phyloP scores from a whole-genome alignment of 2,329 filamentous ascomycete species.

The Neonectria faginata region DNA sequence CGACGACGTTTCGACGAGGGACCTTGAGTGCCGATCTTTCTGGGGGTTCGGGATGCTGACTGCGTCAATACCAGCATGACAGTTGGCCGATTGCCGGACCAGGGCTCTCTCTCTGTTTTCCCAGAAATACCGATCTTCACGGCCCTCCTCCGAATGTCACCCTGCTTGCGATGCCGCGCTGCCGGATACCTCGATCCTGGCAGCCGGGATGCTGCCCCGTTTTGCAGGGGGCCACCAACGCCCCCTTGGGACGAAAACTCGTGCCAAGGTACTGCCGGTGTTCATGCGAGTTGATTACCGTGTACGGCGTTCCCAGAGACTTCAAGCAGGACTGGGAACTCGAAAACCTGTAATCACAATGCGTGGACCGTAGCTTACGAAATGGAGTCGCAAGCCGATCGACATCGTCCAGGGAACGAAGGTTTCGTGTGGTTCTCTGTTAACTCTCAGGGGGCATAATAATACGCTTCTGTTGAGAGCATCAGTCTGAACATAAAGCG shows the following conservation, averaged over 20 bases:
- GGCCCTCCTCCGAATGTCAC: neutral
- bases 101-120: neutral
- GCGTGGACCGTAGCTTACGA: neutral
- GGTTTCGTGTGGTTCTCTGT: neutral
- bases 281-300: neutral
- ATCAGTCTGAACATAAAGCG: neutral
- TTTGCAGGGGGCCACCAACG: neutral
- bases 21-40: neutral
- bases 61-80: neutral
- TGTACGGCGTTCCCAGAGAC: neutral
- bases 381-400: neutral
- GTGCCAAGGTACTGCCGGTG: neutral
- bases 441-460: neutral
- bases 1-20: neutral
- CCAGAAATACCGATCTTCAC: constrained; percentile 5
- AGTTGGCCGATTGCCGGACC: neutral
- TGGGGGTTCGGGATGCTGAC: neutral
- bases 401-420: neutral
- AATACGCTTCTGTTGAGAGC: too few species aligned
- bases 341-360: neutral
- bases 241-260: neutral
- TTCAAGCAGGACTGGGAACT: neutral
- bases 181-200: neutral
- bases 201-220: too few species aligned
- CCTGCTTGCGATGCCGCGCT: neutral